Conservation (phyloP, 1,139 yeast species). For the Sugiyamaella sp. region DNA sequence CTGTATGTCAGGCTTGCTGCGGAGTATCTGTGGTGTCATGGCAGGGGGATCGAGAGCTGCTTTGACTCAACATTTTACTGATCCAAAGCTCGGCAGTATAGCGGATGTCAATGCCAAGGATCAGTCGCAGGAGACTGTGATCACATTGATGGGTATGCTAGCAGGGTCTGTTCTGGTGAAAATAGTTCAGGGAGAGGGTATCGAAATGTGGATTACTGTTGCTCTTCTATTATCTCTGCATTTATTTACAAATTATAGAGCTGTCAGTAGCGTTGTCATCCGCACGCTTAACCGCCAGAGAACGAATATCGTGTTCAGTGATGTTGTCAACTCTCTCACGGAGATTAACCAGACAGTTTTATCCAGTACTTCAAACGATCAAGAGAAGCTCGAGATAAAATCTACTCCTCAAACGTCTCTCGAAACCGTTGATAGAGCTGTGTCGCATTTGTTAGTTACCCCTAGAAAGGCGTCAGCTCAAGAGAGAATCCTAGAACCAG, state of each 20-base stretch:
- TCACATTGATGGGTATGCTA: slow-evolving; percentile 44
- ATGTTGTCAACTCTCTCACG: slow-evolving; percentile 35
- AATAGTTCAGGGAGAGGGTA: slow-evolving; percentile 39
- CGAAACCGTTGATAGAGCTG: slow-evolving; percentile 26
- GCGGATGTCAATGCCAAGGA: slow-evolving; percentile 47
- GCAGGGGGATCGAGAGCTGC: slow-evolving; percentile 47
- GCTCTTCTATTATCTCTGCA: slow-evolving; percentile 38
- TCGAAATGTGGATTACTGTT: slow-evolving; percentile 40
- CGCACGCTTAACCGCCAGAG: slow-evolving; percentile 43
- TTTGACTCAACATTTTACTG: slow-evolving; percentile 45
- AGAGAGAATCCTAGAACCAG: slow-evolving; percentile 42
- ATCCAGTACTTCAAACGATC: background rate
- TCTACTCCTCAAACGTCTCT: slow-evolving; percentile 14
- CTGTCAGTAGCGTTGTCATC: slow-evolving; percentile 43
- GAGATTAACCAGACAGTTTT: slow-evolving; percentile 31
- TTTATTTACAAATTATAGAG: slow-evolving; percentile 43
- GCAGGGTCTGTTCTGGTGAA: slow-evolving; percentile 43
- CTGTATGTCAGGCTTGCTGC: slow-evolving; percentile 42
- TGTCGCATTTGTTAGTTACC: slow-evolving; percentile 35
- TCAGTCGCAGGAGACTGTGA: slow-evolving; percentile 46
- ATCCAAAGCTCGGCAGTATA: slow-evolving; percentile 41
- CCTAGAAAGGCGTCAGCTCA: slow-evolving; percentile 35
- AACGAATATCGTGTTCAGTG: slow-evolving; percentile 41
- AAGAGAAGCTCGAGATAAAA: background rate
- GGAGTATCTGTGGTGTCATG: slow-evolving; percentile 46